Evolutionary conservation across 495 filamentous ascomycete species (phyloP).

Genomic region (Penicillium cosmopolitanum): DNA sequence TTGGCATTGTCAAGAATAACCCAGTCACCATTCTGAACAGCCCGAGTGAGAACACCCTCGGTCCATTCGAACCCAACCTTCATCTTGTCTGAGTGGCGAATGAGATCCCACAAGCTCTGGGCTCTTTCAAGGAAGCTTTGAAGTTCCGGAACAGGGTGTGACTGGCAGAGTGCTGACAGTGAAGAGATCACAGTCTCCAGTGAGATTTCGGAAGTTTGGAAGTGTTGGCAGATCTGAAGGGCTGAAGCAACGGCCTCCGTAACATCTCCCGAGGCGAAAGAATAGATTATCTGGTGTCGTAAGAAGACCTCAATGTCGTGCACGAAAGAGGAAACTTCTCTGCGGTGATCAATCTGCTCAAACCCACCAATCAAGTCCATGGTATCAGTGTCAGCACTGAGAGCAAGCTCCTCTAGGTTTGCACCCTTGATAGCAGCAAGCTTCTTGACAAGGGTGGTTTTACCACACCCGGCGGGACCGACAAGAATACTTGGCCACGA

Average conservation of each 20-base stretch:
- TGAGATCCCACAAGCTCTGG: constrained; percentile 43
- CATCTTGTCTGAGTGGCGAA: constrained; percentile 54
- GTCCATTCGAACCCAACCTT: constrained; percentile 92
- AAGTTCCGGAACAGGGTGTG: constrained; percentile 36
- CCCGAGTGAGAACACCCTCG: constrained; percentile 86
- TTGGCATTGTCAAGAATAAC: constrained; percentile 97
- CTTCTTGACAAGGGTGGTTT: constrained; percentile 75
- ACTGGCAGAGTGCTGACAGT: constrained; percentile 36
- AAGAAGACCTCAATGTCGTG: constrained; percentile 58
- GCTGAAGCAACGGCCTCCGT: constrained; percentile 29
- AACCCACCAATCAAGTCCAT: constrained; percentile 97
- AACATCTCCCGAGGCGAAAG: constrained; percentile 49
- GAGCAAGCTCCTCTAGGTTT: constrained; percentile 71
- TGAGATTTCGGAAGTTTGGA: constrained; percentile 36
- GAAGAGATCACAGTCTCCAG: constrained; percentile 39
- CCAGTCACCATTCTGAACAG: constrained; percentile 86
- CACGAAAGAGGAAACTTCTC: constrained; percentile 62
- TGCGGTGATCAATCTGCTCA: constrained; percentile 84
- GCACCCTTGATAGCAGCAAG: constrained; percentile 78
- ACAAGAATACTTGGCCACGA: constrained; percentile 88
- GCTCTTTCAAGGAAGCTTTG: constrained; percentile 37
- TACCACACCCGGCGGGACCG: constrained; percentile 84
- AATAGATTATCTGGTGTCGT: constrained; percentile 53
- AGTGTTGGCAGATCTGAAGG: constrained; percentile 40
- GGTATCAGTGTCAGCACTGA: constrained; percentile 92